These are phyloP conservation scores for Brassica nigra DNA, from an alignment of 345 rosid species.

Conservation along the genomic window DNA sequence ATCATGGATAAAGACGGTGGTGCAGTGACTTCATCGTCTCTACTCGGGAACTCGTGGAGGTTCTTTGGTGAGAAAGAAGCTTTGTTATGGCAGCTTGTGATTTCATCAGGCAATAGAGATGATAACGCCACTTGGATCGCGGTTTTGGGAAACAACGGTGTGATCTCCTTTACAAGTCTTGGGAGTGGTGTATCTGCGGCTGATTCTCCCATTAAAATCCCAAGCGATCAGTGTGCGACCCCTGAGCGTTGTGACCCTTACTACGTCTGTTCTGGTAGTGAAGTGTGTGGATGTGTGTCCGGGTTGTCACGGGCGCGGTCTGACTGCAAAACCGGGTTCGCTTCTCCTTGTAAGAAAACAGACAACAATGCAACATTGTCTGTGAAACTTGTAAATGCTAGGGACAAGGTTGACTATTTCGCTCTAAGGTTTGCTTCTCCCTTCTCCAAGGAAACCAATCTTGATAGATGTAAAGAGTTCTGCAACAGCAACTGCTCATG, in stretches of 20 bases:
- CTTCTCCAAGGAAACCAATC: conserved; percentile 49
- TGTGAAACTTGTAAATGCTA: conserved; percentile 55
- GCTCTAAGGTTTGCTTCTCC: conserved; percentile 64
- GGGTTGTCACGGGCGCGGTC: conserved; percentile 39
- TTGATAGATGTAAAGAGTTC: conserved; percentile 65
- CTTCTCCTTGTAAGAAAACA: conserved; percentile 54
- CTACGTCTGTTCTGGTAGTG: conserved; percentile 53
- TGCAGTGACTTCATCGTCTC: conserved; percentile 48
- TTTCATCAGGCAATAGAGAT: conserved; percentile 42
- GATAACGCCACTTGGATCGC: conserved; percentile 73
- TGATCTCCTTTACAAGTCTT: conserved; percentile 62
- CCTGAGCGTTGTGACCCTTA: conserved; percentile 73
- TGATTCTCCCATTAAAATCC: conserved; percentile 58
- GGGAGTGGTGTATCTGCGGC: conserved; percentile 25
- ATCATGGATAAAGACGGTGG: conserved; percentile 50
- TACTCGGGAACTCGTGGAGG: conserved; percentile 72
- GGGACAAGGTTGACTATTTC: conserved; percentile 58
- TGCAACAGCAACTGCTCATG: conserved; percentile 79
- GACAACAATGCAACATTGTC: conserved; percentile 34
- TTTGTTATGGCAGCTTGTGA: conserved; percentile 58
- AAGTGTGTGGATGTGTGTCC: conserved; percentile 64
- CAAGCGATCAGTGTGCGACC: conserved; percentile 60
- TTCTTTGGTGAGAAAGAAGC: conserved; percentile 59
- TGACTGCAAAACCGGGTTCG: conserved; percentile 58
- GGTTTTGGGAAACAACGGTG: conserved; percentile 65